Evolutionary conservation across 306 rosid species (phyloP).

Genomic region (Herpetospermum pedunculosum): DNA sequence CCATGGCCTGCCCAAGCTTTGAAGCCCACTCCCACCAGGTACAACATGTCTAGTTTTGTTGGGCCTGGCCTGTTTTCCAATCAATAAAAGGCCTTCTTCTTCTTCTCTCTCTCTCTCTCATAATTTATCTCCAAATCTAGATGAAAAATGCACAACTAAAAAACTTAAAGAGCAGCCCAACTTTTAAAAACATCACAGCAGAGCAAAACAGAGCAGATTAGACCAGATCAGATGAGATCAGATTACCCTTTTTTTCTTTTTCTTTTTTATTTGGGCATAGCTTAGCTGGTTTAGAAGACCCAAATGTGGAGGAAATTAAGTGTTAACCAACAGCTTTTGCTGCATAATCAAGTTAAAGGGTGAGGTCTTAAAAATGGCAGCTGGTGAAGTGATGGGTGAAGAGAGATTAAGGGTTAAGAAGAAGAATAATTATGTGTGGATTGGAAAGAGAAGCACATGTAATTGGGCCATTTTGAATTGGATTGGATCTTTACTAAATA

Average conservation of each 20-base stretch:
- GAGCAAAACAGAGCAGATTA: not conserved
- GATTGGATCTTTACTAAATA: not conserved
- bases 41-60: not conserved
- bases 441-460: constrained; percentile 5
- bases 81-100: not conserved
- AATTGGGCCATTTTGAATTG: not conserved
- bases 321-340: not conserved
- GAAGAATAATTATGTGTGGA: not conserved
- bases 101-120: not conserved
- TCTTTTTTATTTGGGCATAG: not conserved
- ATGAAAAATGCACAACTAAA: not conserved
- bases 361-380: not conserved
- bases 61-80: constrained; percentile 4
- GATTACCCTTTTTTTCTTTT: not conserved
- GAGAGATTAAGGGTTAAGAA: not conserved
- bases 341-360: constrained; percentile 8
- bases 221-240: not conserved
- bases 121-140: not conserved
- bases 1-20: constrained; percentile 3
- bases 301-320: not conserved
- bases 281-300: not conserved
- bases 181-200: not conserved
- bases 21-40: constrained; percentile 3
- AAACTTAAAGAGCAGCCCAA: not conserved
- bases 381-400: constrained; percentile 6